phyloP scores from a whole-genome alignment of 345 rosid genomes.

The Brassica incana region DNA sequence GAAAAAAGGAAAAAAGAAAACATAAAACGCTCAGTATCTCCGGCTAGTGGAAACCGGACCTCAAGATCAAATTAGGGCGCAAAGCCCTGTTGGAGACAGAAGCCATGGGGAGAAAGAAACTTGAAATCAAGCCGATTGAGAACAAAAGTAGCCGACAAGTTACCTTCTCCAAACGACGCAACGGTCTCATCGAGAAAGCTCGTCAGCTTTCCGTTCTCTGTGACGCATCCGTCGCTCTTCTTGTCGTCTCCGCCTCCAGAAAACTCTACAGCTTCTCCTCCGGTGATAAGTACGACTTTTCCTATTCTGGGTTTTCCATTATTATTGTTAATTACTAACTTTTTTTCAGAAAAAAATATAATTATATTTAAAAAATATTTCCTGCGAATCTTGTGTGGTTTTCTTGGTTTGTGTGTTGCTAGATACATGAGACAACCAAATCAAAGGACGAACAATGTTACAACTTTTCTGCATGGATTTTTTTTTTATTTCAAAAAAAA shows the following conservation, averaged over 20 bases:
- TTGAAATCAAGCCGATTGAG: conserved; percentile 70
- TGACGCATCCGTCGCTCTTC: conserved; percentile 48
- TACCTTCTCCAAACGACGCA: conserved; percentile 75
- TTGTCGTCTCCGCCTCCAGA: conserved; percentile 36
- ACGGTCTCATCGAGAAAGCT: conserved; percentile 65
- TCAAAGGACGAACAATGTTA: background rate
- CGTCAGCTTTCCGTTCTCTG: conserved; percentile 75
- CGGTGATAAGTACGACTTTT: conserved; percentile 35
- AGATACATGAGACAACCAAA: conserved; percentile 5
- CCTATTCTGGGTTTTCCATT: background rate
- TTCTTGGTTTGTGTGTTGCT: conserved; percentile 4
- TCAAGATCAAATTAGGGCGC: conserved; percentile 38
- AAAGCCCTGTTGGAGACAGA: conserved; percentile 12
- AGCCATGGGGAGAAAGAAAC: conserved; percentile 60
- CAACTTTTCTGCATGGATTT: conserved; percentile 28
- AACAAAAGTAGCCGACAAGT: conserved; percentile 73
- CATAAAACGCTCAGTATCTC: conserved; percentile 15
- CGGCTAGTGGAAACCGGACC: conserved; percentile 28
- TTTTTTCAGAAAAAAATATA: background rate
- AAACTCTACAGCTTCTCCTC: conserved; percentile 42
- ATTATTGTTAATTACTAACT: background rate
- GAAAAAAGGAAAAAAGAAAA: background rate
- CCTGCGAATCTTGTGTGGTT: conserved; percentile 16
- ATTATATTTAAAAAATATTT: background rate
- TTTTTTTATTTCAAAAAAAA: background rate